Conservation (phyloP, 306 rosid genomes). For the Ormosia emarginata region DNA sequence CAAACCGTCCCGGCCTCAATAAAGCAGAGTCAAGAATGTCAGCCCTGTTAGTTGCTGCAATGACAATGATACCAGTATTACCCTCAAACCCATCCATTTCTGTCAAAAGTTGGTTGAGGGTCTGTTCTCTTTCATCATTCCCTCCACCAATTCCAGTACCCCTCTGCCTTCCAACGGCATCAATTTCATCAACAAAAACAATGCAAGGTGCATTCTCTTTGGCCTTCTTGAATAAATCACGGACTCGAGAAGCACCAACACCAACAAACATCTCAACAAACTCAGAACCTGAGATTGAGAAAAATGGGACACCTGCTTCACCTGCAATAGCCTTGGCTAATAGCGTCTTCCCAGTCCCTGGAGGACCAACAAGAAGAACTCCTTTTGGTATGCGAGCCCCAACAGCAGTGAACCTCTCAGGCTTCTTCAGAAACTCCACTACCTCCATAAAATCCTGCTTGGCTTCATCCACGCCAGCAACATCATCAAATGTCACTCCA, state of each 20-base stretch:
- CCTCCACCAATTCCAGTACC: constrained; percentile 99
- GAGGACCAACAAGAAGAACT: constrained; percentile 98
- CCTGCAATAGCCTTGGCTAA: constrained; percentile 98
- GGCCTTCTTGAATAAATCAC: constrained; percentile 98
- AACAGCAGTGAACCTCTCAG: constrained; percentile 94
- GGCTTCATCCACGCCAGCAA: constrained; percentile 99
- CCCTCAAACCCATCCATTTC: constrained; percentile 99
- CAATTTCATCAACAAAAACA: constrained; percentile 98
- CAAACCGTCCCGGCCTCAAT: constrained; percentile 93
- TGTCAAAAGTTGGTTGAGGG: constrained; percentile 96
- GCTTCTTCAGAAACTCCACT: constrained; percentile 93
- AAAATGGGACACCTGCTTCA: constrained; percentile 98
- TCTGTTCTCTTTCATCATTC: constrained; percentile 96
- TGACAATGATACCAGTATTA: constrained; percentile 85
- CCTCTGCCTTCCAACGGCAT: constrained; percentile 96
- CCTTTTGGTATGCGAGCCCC: constrained; percentile 99
- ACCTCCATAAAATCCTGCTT: constrained; percentile 99
- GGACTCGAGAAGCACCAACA: constrained; percentile 97
- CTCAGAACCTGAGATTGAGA: constrained; percentile 98
- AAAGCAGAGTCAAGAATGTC: constrained; percentile 96
- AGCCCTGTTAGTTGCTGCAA: constrained; percentile 99
- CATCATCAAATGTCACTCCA: constrained; percentile 97
- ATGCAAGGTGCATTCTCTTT: constrained; percentile 99
- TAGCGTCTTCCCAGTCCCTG: constrained; percentile 96
- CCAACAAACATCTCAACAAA: constrained; percentile 99